Base-by-base conservation (phyloP, 2,329 filamentous ascomycete genomes). In the Trichoderma aggressivum region DNA sequence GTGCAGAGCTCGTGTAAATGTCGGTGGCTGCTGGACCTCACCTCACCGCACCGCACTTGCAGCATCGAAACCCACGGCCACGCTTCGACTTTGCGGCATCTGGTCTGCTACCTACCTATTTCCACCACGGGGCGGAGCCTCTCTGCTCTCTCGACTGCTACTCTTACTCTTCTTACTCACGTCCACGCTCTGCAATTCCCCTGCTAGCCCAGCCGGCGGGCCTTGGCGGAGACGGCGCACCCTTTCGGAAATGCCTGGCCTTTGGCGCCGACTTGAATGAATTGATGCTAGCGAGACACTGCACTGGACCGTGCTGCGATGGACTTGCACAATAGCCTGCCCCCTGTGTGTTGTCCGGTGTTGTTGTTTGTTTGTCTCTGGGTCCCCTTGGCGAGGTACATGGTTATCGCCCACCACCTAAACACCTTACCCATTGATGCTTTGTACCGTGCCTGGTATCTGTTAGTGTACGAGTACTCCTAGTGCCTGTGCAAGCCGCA, bases 141-240 rank as follows among this genome's bases (percentile, higher is more conserved):
- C 47, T 53, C 21, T 50, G 43, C 43, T 24, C 47, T 53, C 32
- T 11, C 5, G 10, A 11, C n/a, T n/a, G n/a, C n/a, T n/a, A n/a
- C n/a, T n/a, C n/a, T n/a, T n/a, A n/a, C n/a, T n/a, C n/a, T n/a
- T n/a, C n/a, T n/a, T 34, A 32, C 30, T 34, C 32, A 34, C 32
- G 10, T 11, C 10, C 32, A 3, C 32, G 10, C 26, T 24, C n/a
- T 53, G 24, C 12, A 24, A 53, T 56, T 39, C 32, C 69, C 63
- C 63, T 71, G 69, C 71, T 72, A 72, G 71, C 34, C 62, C 71
- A 65, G 34, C 34, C 55, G 71, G 71, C 71, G 71, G 71, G 69
- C 21, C 71, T 72, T 72, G 71, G 71, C 71, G 66, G 70, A 70
- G 70, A 66, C 71, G 71, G 63, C 62, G 60, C 63, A 50, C 56